Evolutionary conservation across 352 stramenopile species (phyloP), one percentile per base, ranked within the genome.

Genomic region (Elongisporangium undulatum): DNA sequence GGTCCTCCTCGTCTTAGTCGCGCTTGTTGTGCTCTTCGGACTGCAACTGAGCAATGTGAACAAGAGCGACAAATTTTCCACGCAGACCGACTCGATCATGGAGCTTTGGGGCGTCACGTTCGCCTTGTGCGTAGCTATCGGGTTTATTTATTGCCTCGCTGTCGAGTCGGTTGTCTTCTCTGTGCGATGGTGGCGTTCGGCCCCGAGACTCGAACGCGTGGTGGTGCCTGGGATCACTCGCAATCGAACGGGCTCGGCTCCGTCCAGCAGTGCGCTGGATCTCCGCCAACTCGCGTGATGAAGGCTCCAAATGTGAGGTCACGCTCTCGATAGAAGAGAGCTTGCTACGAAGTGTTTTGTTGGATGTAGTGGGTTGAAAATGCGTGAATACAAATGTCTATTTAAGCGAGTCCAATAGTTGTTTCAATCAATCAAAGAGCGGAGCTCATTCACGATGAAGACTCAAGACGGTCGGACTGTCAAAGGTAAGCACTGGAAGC

Each of bases 71-170:
- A 77, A 66, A n/a, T 85, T 83, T 22, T 60, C 66, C 45, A 69
- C 62, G 29, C 66, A 81, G 23, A 77, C 51, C 20, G 29, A 59
- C 16, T 56, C 54, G 0, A 62, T 82, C 53, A 39, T 73, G 15
- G 62, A 77, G 59, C 65, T 86, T 34, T 89, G 79, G 76, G 54
- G 71, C 26, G 68, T 77, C 13, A 73, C 64, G 56, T 84, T 77
- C 24, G 64, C 62, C n/a, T 67, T 85, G n/a, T 67, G 72, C n/a
- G 34, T 72, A 24, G 65, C 67, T 13, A 24, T 84, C 15, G 79
- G 74, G 19, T 50, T 89, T 45, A 69, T 79, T 23, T 81, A 75
- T 55, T 77, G 63, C 62, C 71, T 74, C 4, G 15, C 72, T 8
- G 45, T 84, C 29, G 72, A 70, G 39, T 66, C 75, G 39, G 58